Evolutionary conservation across 164 flowering plant species (phyloP), one percentile per base, ranked within the genome.

Genomic region (Saururus chinensis): DNA sequence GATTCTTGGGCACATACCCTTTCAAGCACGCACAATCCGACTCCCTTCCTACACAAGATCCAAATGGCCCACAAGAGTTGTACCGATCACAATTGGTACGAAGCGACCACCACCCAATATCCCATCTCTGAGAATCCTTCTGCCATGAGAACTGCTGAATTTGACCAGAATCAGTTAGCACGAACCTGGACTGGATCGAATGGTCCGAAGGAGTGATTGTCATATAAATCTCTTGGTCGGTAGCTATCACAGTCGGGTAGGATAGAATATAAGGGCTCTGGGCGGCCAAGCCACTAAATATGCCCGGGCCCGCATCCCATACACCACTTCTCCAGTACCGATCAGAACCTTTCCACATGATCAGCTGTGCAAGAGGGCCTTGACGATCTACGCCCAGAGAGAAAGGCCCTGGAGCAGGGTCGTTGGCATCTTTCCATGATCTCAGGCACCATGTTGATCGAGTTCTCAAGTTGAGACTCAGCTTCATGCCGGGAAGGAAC

Each of bases 371-470:
- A 35, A 24, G 35, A 4, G 26, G 30, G 14, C 54, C 30, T n/a
- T 49, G 55, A 4, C 59, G 65, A 52, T 60, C 64, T 7, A 75
- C 1, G 11, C 71, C 71, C 0, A 69, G 1, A 0, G 56, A 49
- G 37, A 51, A 71, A 1, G 54, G 53, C 23, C 84, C 82, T 1
- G 60, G 23, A 4, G 73, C 40, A 0, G 85, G 82, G 54, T 81
- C 76, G 25, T 57, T 48, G 1, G 30, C 53, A 19, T 56, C 65
- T 60, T 61, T 74, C 83, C 85, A 81, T 0, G 83, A 72, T 1
- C 66, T 66, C 23, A 72, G 12, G 14, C 45, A 7, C 5, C 21
- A 21, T 0, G 56, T 63, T 56, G 51, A 41, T 1, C 73, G 73
- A 0, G 65, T 69, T 4, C 37, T 64, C 9, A 23, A 2, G 51